Percentiles rank a stretch among this genome's conserved stretches.
Conservation (phyloP, 495 filamentous ascomycete genomes). For the Endocarpon pusillum region DNA sequence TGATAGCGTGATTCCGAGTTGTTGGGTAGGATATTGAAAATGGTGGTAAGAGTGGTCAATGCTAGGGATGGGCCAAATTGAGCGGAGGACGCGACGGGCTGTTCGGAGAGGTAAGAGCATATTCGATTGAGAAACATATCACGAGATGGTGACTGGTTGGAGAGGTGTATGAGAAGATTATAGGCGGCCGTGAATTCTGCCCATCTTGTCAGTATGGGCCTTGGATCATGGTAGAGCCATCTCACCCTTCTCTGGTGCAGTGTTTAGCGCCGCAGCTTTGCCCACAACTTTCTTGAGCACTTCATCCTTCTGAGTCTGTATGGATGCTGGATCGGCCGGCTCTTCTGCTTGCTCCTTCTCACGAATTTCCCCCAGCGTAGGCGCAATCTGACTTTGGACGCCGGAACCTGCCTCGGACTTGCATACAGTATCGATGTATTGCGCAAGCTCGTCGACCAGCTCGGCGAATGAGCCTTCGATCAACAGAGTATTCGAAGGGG, state of each 20-base stretch:
- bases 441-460: constrained; percentile 74
- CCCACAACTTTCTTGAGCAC: constrained; percentile 75
- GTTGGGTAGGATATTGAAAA: constrained; percentile 83
- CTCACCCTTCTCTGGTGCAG: constrained; percentile 72
- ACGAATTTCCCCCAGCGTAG: constrained; percentile 46
- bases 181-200: constrained; percentile 82
- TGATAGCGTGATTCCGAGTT: constrained; percentile 68
- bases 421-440: constrained; percentile 54
- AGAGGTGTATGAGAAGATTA: constrained; percentile 87
- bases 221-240: constrained; percentile 4
- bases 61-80: constrained; percentile 68
- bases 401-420: constrained; percentile 38
- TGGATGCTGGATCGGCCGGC: constrained; percentile 15
- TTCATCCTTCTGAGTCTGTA: constrained; percentile 55
- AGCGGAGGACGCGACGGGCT: constrained; percentile 71
- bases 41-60: constrained; percentile 73
- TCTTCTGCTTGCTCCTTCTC: constrained; percentile 29
- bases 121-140: constrained; percentile 73
- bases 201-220: constrained; percentile 3
- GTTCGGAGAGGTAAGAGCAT: constrained; percentile 62
- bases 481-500: constrained; percentile 46
- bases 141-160: constrained; percentile 64
- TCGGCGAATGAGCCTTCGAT: constrained; percentile 85
- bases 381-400: constrained; percentile 50
- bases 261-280: constrained; percentile 51